Evolutionary conservation across 805 yeast genomes (phyloP).

Genomic region (Schwanniomyces vanrijiae): DNA sequence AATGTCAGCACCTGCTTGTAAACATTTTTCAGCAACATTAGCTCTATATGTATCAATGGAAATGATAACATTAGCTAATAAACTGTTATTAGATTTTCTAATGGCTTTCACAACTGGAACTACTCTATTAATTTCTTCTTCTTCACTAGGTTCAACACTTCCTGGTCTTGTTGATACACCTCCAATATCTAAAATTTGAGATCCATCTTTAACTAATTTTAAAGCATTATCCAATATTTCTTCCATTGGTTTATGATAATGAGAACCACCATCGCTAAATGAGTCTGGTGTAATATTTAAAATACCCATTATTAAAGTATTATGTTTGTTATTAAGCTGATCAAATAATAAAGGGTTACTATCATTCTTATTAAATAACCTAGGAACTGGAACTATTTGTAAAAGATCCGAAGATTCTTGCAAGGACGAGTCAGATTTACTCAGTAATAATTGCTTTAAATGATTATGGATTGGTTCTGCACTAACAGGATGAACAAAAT

Average conservation of each 20-base stretch:
- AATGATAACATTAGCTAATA: slow-evolving; percentile 47
- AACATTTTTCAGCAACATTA: slow-evolving; percentile 66
- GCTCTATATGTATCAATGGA: slow-evolving; percentile 90
- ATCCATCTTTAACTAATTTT: slow-evolving; percentile 55
- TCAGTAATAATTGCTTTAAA: slow-evolving; percentile 47
- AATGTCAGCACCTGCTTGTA: slow-evolving; percentile 82
- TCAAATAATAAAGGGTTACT: slow-evolving; percentile 39
- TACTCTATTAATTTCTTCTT: slow-evolving; percentile 72
- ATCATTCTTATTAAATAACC: slow-evolving; percentile 3
- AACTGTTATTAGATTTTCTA: slow-evolving; percentile 40
- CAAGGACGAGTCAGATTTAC: slow-evolving; percentile 34
- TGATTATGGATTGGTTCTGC: slow-evolving; percentile 79
- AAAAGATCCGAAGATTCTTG: slow-evolving; percentile 53
- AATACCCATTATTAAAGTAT: slow-evolving; percentile 83
- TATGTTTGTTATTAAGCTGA: slow-evolving; percentile 38
- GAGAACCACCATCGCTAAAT: slow-evolving; percentile 83
- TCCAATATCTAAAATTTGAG: slow-evolving; percentile 85
- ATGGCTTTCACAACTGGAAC: slow-evolving; percentile 67
- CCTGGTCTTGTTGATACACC: slow-evolving; percentile 95
- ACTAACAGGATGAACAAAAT: slow-evolving; percentile 75
- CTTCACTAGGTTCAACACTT: slow-evolving; percentile 55
- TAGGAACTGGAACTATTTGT: slow-evolving; percentile 50
- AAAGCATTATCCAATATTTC: slow-evolving; percentile 47
- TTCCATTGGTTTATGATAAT: slow-evolving; percentile 30
- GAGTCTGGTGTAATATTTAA: slow-evolving; percentile 92